Percentiles rank a stretch among this genome's conserved stretches.
Evolutionary conservation across 2,329 filamentous ascomycete genomes (phyloP).

Genomic region (Diplodia intermedia): DNA sequence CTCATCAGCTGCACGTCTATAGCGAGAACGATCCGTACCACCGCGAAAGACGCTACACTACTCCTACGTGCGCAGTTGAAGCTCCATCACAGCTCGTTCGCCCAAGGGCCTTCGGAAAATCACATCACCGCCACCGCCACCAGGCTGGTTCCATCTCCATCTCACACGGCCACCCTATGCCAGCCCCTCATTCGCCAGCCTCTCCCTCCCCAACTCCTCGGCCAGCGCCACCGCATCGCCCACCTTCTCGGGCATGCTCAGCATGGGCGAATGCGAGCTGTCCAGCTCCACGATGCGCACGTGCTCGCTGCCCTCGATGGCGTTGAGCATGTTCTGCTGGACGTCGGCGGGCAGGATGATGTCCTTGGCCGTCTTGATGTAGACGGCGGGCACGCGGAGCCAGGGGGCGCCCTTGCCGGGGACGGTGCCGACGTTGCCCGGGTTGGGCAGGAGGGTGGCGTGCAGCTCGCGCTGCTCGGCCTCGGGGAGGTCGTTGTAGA

Average conservation of each 20-base stretch:
- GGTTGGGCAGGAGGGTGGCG: neutral
- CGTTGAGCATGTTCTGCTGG: conserved; percentile 36
- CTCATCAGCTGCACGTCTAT: too few species aligned
- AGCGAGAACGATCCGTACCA: too few species aligned
- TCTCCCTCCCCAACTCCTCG: conserved; percentile 21
- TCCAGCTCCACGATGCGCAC: conserved; percentile 36
- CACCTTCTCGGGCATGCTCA: conserved; percentile 39
- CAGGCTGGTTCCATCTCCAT: too few species aligned
- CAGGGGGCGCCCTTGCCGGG: conserved; percentile 35
- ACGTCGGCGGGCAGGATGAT: conserved; percentile 35
- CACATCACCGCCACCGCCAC: too few species aligned
- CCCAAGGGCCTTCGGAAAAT: too few species aligned
- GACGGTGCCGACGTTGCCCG: conserved; percentile 5
- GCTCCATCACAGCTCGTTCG: too few species aligned
- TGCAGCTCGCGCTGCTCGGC: conserved; percentile 5
- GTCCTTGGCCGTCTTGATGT: conserved; percentile 38
- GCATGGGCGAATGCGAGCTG: conserved; percentile 39
- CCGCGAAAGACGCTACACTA: too few species aligned
- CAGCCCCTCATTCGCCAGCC: neutral
- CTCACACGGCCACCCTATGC: neutral
- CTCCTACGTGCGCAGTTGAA: too few species aligned
- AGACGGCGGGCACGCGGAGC: conserved; percentile 37
- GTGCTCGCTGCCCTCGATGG: conserved; percentile 34
- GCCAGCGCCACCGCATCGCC: conserved; percentile 34
- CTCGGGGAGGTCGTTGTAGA: conserved; percentile 40